Base-by-base conservation (phyloP, 1,284 basidiomycete species). In the Leccinum pachyderme region DNA sequence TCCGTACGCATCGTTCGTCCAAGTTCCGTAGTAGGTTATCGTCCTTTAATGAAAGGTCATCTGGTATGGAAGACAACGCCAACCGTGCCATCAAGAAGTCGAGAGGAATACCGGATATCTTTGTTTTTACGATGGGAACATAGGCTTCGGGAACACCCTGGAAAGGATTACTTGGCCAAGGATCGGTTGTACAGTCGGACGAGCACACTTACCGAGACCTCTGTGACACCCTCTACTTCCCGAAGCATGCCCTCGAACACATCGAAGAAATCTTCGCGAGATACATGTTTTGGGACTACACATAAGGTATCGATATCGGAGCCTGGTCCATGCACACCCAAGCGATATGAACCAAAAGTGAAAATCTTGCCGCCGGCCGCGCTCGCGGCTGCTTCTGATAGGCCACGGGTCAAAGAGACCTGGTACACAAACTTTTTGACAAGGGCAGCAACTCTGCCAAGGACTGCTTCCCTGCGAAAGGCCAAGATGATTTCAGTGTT, bases 221-320 rank as follows among this genome's bases (percentile, higher is more conserved):
- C 95, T 4, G 88, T 83, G 22, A 87, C 91, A 28, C 93, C 95
- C 47, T 95, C 92, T 63, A 89, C 76, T 45, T 90, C 87, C 64
- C 85, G 85, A 54, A 99, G 78, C 90, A 98, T 94, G 32, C 83
- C 79, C 70, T 95, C 93, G 66, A 99, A 97, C 35, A 89, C 81
- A 0, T 89, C 86, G 67, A 98, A 98, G 76, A 99, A 99, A 76
- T 99, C 94, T 66, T 98, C 95, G 60, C 93, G 82, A 59, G 89
- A 90, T 53, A 99, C 90, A 73, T 98, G 94, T 72, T 95, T 93
- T 5, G 96, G 96, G 29, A 97, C 97, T 28, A 99, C 96, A 71
- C 95, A 95, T 33, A 99, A 80, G n/a, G 95, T 98, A 77, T 99
- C 96, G 71, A 99, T 98, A 84, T 99, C 96, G 46, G 90, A 84